Conservation (phyloP, 192 early-diverging fungal genomes). For the Spizellomyces punctatus region DNA sequence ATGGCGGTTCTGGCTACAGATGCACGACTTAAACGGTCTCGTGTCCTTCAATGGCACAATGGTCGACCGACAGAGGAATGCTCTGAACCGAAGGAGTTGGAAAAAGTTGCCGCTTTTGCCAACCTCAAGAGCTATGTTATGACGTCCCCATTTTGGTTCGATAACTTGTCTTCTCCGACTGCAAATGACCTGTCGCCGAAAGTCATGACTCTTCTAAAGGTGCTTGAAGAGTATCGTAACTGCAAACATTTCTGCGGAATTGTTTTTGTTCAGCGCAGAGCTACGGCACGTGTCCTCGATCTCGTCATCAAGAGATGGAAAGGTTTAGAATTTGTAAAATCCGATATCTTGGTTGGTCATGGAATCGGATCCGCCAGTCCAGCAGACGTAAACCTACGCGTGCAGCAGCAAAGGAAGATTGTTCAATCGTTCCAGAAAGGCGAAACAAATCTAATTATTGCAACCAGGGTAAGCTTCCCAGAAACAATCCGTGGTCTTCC, state of each 20-base stretch:
- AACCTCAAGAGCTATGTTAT: constrained; percentile 5
- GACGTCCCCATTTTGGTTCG: constrained; percentile 2
- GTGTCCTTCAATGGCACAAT: neutral
- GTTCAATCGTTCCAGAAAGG: constrained; percentile 73
- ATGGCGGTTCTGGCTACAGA: constrained; percentile 14
- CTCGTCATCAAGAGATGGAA: neutral
- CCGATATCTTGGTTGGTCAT: constrained; percentile 20
- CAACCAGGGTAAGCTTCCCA: constrained; percentile 66
- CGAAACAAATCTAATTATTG: constrained; percentile 76
- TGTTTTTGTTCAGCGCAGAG: constrained; percentile 76
- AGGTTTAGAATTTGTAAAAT: constrained; percentile 14
- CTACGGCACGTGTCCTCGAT: constrained; percentile 56
- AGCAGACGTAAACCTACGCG: constrained; percentile 13
- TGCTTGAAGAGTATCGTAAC: constrained; percentile 54
- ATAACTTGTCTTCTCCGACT: neutral
- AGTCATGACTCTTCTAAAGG: constrained; percentile 63
- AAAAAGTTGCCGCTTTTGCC: neutral
- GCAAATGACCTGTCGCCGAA: constrained; percentile 58
- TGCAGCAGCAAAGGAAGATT: constrained; percentile 56
- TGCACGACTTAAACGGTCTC: neutral
- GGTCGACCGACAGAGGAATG: neutral
- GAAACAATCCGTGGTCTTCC: no score
- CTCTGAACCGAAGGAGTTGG: neutral
- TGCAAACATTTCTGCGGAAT: constrained; percentile 75
- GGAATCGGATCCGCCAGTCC: neutral